Evolutionary conservation across 202 grass and related monocot genomes (phyloP), one percentile per base, ranked within the genome.

Genomic region (Digitaria exilis): DNA sequence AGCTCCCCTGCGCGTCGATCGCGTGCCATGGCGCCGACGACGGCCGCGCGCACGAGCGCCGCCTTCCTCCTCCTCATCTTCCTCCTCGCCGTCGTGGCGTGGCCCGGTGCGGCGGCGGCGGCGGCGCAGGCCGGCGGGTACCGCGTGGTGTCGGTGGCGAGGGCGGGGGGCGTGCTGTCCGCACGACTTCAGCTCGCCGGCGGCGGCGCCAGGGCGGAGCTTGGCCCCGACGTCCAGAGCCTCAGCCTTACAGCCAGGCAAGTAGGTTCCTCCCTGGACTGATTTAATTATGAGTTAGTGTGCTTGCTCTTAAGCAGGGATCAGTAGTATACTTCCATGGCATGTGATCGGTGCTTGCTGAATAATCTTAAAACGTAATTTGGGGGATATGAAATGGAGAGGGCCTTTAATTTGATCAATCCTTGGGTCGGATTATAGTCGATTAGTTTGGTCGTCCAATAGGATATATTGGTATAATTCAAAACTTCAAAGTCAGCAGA

Each of bases 241-340:
- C 90, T 98, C 65, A 32, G 49, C 71, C 73, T 98, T 9, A 80
- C 88, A 18, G 92, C 90, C 16, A 95, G 88, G 95, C 82, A 84
- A 88, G 78, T 87, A n/a, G 9, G 34, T 49, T 26, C 10, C n/a
- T 57, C 54, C 9, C 21, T 3, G 7, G 54, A 24, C 2, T 57
- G 3, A 24, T 45, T 39, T 9, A 13, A 15, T 3, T 22, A 55
- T n/a, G n/a, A n/a, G n/a, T 10, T 2, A 0, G 49, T 22, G 19
- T 22, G 21, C 19, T 55, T 52, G 6, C 51, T 55, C 51, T 55
- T 55, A 9, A 22, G 9, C 7, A 22, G 9, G 10, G 19, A 7
- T 50, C 48, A 18, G 0, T 22, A 22, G 51, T 9, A 8, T 55
- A 9, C 21, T 22, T 55, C 7, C 51, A 55, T 55, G 51, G 7